Percentiles rank a stretch among this genome's conserved stretches.
Evolutionary conservation across 2,329 filamentous ascomycete genomes (phyloP).

Genomic region (Fusarium penzigii): DNA sequence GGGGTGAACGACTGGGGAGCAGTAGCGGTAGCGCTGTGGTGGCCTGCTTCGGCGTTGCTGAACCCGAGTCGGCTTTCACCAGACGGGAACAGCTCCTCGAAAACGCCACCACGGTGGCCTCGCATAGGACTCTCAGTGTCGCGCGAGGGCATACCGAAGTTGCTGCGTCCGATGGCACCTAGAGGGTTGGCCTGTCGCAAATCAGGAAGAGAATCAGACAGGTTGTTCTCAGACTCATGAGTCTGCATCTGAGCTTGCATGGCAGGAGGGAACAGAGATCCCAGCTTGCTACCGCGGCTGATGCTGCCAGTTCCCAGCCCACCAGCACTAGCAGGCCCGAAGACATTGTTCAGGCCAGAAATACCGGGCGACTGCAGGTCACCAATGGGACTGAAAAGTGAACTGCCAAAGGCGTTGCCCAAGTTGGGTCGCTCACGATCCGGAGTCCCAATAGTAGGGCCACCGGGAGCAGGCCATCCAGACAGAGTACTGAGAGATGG

Average conservation of each 20-base stretch:
- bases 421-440: slow-evolving; percentile 63
- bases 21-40: slow-evolving; percentile 35
- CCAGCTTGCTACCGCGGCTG: slow-evolving; percentile 77
- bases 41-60: slow-evolving; percentile 39
- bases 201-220: slow-evolving; percentile 60
- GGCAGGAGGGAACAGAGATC: slow-evolving; percentile 80
- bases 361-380: slow-evolving; percentile 78
- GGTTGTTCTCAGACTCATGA: slow-evolving; percentile 64
- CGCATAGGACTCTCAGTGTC: slow-evolving; percentile 63
- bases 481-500: slow-evolving; percentile 59
- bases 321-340: slow-evolving; percentile 62
- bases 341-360: slow-evolving; percentile 67
- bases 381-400: slow-evolving; percentile 74
- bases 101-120: slow-evolving; percentile 51
- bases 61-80: slow-evolving; percentile 39
- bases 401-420: slow-evolving; percentile 69
- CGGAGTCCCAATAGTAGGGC: slow-evolving; percentile 63
- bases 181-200: slow-evolving; percentile 63
- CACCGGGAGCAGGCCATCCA: slow-evolving; percentile 61
- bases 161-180: slow-evolving; percentile 66
- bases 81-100: slow-evolving; percentile 56
- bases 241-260: slow-evolving; percentile 91
- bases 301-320: slow-evolving; percentile 63
- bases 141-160: slow-evolving; percentile 54
- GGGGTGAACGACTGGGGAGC: slow-evolving; percentile 39